These are phyloP conservation scores for Fusarium sp. DNA, from an alignment of 2,329 filamentous ascomycete genomes.

Conservation along the genomic window DNA sequence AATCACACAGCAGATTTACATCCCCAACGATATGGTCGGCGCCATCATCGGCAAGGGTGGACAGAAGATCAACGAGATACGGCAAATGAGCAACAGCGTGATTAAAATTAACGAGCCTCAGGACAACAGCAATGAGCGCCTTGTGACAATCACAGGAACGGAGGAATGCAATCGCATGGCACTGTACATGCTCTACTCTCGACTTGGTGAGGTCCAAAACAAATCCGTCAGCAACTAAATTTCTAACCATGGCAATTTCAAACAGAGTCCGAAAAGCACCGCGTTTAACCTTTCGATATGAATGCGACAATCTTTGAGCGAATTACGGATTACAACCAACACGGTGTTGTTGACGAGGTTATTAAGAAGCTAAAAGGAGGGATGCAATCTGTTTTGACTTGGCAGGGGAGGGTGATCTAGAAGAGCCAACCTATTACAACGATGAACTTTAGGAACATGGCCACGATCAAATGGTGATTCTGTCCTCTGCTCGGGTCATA, in stretches of 20 bases:
- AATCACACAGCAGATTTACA: conserved; percentile 97
- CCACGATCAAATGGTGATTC: conserved; percentile 2
- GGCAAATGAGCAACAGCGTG: conserved; percentile 95
- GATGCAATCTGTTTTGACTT: conserved; percentile 33
- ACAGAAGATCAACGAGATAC: conserved; percentile 99
- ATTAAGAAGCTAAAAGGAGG: conserved; percentile 42
- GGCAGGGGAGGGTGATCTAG: conserved; percentile 9
- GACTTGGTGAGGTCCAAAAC: conserved; percentile 78
- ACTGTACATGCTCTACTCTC: conserved; percentile 98
- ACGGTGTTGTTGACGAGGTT: conserved; percentile 20
- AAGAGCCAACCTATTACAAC: conserved; percentile 5
- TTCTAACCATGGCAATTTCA: conserved; percentile 47
- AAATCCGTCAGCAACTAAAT: conserved; percentile 40
- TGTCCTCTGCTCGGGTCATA: conserved; percentile 3
- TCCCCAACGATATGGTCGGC: conserved; percentile 99
- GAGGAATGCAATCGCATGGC: conserved; percentile 99
- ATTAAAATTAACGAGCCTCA: conserved; percentile 99
- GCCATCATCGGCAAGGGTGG: conserved; percentile 99
- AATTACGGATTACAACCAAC: conserved; percentile 19
- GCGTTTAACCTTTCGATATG: conserved; percentile 50
- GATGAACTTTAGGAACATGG: conserved; percentile 19
- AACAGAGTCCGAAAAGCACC: conserved; percentile 62
- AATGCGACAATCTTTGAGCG: conserved; percentile 33
- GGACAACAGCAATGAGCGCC: conserved; percentile 97
- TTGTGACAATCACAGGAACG: conserved; percentile 97